Conservation (phyloP, 106 monocot species). For the Gastrodia elata region DNA sequence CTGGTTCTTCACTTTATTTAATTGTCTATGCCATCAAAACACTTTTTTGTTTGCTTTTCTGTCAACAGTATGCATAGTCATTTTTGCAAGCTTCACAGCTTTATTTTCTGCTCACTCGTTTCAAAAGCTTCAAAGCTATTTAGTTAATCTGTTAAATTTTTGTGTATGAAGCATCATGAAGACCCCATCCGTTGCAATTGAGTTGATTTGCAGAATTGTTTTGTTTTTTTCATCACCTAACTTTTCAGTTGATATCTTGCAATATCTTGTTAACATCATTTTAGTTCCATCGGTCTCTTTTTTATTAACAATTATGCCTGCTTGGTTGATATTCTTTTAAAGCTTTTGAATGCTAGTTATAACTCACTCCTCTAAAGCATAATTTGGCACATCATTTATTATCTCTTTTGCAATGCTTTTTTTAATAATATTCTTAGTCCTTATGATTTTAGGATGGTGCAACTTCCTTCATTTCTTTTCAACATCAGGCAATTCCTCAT, state of each 20-base stretch:
- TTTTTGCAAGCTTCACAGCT: not conserved
- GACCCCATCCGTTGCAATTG: not conserved
- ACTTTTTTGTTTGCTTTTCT: not conserved
- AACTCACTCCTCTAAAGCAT: not conserved
- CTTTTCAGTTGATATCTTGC: not conserved
- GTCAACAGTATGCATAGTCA: not conserved
- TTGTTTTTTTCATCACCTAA: not conserved
- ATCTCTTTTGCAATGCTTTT: not conserved
- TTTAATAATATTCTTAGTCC: not conserved
- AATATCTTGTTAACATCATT: not conserved
- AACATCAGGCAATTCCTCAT: not conserved
- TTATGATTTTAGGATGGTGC: slow-evolving; percentile 4
- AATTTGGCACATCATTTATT: not conserved
- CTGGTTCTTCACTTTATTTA: not conserved
- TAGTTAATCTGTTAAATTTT: not conserved
- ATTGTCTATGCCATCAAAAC: not conserved
- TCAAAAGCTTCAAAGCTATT: not conserved
- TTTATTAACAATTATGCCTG: not conserved
- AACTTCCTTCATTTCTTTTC: slow-evolving; percentile 2
- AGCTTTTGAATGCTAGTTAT: not conserved
- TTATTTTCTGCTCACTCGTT: not conserved
- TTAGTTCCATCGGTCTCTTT: not conserved
- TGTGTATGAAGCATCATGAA: not conserved
- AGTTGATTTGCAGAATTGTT: not conserved
- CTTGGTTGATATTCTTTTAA: not conserved